These are phyloP conservation scores for Claviceps sp. DNA, from an alignment of 2,329 filamentous ascomycete species.

Conservation along the genomic window DNA sequence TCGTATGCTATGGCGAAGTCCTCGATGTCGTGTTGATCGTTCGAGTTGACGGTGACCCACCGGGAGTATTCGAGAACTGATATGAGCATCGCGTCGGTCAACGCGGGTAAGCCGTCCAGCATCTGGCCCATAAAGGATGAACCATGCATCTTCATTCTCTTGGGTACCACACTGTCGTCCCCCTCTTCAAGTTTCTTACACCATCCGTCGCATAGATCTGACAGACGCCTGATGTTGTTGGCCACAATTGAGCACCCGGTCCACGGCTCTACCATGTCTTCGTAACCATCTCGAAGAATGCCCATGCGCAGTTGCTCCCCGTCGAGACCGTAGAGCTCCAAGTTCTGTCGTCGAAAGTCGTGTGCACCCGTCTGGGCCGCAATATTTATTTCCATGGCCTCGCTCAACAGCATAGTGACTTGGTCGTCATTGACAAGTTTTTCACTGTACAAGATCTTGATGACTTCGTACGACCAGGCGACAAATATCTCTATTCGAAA, in stretches of 20 bases:
- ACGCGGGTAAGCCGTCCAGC: constrained; percentile 31
- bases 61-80: constrained; percentile 39
- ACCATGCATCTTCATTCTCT: constrained; percentile 22
- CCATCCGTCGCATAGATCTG: constrained; percentile 45
- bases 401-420: constrained; percentile 44
- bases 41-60: constrained; percentile 33
- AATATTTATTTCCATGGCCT: constrained; percentile 54
- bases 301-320: constrained; percentile 53
- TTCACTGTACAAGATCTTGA: constrained; percentile 58
- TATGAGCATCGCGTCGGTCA: constrained; percentile 42
- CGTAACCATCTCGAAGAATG: constrained; percentile 49
- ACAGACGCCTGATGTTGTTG: constrained; percentile 46
- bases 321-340: constrained; percentile 58
- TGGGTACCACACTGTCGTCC: constrained; percentile 16
- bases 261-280: constrained; percentile 69
- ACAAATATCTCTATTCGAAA: constrained; percentile 60
- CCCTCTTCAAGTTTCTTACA: constrained; percentile 30
- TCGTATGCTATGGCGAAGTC: constrained; percentile 35
- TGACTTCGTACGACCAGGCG: constrained; percentile 64
- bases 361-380: constrained; percentile 45
- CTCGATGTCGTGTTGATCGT: constrained; percentile 29
- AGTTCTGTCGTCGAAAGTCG: constrained; percentile 58
- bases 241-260: constrained; percentile 55
- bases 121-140: constrained; percentile 30
- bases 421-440: constrained; percentile 40